Conservation (phyloP, 2,329 filamentous ascomycete genomes). For the Aspergillus brunneoviolaceus region DNA sequence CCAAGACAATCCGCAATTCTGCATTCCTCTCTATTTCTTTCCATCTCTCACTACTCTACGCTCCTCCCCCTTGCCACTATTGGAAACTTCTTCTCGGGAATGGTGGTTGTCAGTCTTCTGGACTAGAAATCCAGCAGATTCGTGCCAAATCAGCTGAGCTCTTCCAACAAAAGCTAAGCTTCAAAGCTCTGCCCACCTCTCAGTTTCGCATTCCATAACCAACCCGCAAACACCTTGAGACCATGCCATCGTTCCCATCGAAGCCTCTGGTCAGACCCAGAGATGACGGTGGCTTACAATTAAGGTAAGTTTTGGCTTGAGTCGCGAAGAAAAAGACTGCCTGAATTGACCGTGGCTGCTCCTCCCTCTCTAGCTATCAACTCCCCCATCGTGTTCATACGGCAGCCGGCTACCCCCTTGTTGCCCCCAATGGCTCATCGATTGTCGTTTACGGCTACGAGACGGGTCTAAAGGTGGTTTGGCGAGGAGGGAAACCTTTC, state of each 20-base stretch:
- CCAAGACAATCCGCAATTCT: not conserved
- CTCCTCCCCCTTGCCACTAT: not conserved
- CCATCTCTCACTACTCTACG: not conserved
- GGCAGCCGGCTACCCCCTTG: constrained; percentile 58
- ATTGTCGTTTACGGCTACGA: constrained; percentile 62
- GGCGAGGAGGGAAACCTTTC: constrained; percentile 58
- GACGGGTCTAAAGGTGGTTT: constrained; percentile 57
- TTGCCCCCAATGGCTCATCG: constrained; percentile 61
- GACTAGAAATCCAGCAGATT: not conserved
- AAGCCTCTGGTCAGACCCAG: constrained; percentile 40
- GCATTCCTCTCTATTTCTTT: not conserved
- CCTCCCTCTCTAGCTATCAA: constrained; percentile 52
- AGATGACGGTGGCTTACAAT: constrained; percentile 43
- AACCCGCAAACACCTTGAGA: not conserved
- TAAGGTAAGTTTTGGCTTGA: constrained; percentile 36
- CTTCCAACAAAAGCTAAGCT: not conserved
- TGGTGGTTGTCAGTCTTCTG: not conserved
- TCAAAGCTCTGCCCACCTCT: not conserved
- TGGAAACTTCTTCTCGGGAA: not conserved
- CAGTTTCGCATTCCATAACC: not conserved
- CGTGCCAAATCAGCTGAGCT: not conserved
- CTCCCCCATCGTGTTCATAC: constrained; percentile 58
- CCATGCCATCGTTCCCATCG: constrained; percentile 39
- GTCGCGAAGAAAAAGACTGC: not conserved
- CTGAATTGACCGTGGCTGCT: constrained; percentile 11